These are phyloP conservation scores for Suillus weaverae DNA, from an alignment of 768 basidiomycete genomes.

Conservation along the genomic window DNA sequence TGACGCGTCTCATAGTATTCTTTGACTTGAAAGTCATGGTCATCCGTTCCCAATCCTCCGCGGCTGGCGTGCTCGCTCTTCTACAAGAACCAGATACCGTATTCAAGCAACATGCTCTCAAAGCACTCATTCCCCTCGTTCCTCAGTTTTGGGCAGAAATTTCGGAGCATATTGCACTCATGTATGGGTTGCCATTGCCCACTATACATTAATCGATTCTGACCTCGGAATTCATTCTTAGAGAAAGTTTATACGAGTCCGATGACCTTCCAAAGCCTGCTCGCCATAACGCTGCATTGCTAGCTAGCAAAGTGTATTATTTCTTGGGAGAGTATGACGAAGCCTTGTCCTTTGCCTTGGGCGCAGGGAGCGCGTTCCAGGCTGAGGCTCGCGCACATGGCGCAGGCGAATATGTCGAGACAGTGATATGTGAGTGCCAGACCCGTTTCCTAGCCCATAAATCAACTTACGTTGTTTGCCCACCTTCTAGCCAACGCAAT, in stretches of 20 bases:
- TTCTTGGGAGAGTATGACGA: slow-evolving; percentile 96
- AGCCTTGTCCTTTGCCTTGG: slow-evolving; percentile 91
- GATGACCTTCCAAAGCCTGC: slow-evolving; percentile 71
- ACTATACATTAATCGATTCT: slow-evolving; percentile 11
- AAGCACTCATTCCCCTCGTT: slow-evolving; percentile 77
- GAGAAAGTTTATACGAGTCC: slow-evolving; percentile 89
- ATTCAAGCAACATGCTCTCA: slow-evolving; percentile 91
- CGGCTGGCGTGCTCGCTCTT: slow-evolving; percentile 88
- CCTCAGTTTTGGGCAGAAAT: slow-evolving; percentile 99
- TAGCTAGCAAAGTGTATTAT: slow-evolving; percentile 98
- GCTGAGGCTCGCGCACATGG: slow-evolving; percentile 60
- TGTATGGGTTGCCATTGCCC: slow-evolving; percentile 53
- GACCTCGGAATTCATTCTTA: slow-evolving; percentile 33
- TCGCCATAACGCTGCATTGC: slow-evolving; percentile 81
- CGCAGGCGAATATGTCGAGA: slow-evolving; percentile 89
- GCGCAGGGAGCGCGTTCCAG: slow-evolving; percentile 85
- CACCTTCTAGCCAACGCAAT: slow-evolving; percentile 80
- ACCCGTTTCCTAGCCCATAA: background rate
- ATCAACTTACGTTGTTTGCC: background rate
- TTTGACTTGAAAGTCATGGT: slow-evolving; percentile 48
- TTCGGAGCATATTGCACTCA: slow-evolving; percentile 86
- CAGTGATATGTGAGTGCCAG: slow-evolving; percentile 78
- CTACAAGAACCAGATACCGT: slow-evolving; percentile 85
- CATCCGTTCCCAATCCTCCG: slow-evolving; percentile 72
- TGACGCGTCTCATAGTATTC: slow-evolving; percentile 39